Evolutionary conservation across 495 filamentous ascomycete genomes (phyloP).

Genomic region (Trichoderma orchidacearum): DNA sequence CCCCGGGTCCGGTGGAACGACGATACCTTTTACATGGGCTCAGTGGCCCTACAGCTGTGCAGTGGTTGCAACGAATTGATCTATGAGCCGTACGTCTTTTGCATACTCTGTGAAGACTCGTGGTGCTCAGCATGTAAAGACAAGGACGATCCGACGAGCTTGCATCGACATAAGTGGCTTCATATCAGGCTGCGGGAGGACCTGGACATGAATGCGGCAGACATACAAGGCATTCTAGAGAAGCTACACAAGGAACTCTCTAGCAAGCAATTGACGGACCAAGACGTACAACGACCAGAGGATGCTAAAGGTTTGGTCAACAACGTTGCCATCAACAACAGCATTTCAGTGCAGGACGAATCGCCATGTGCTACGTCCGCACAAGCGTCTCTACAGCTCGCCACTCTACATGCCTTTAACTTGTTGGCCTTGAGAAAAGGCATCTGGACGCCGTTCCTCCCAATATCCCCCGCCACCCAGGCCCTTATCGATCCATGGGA

Average conservation of each 20-base stretch:
- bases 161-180: not conserved
- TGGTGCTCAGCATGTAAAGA: not conserved
- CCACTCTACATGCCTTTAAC: not conserved
- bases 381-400: not conserved
- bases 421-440: not conserved
- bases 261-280: not conserved
- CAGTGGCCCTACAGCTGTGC: not conserved
- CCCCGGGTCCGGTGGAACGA: not conserved
- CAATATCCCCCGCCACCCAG: not conserved
- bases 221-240: not conserved
- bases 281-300: too few species aligned
- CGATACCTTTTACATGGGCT: not conserved
- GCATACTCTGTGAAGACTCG: not conserved
- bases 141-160: not conserved
- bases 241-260: not conserved
- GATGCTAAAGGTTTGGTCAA: too few species aligned
- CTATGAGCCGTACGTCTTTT: not conserved
- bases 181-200: not conserved
- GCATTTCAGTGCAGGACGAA: not conserved
- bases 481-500: not conserved
- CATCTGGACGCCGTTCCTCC: not conserved
- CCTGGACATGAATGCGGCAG: not conserved
- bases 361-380: not conserved
- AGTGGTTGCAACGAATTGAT: not conserved
- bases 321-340: not conserved